Conservation (phyloP, 2,329 filamentous ascomycete species). For the Beauveria brongniartii region DNA sequence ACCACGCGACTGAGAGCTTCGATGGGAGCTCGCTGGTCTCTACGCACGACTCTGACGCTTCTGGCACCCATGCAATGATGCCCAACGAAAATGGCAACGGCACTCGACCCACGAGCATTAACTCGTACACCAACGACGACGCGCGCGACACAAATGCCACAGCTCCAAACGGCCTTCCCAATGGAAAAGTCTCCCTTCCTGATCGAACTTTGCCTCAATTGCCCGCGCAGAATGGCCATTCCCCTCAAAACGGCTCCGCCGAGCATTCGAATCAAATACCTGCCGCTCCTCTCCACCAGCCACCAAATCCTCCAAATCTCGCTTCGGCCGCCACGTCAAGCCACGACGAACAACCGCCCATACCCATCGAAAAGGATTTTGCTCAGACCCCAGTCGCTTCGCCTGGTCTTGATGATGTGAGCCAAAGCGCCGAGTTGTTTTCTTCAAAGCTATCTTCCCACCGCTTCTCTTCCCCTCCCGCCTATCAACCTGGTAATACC, state of each 20-base stretch:
- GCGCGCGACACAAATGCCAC: constrained; percentile 9
- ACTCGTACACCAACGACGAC: constrained; percentile 45
- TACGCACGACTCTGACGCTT: constrained; percentile 43
- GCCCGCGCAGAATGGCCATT: not conserved
- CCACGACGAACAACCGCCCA: not conserved
- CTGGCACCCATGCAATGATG: constrained; percentile 34
- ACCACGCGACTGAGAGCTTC: constrained; percentile 43
- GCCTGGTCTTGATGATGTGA: constrained; percentile 21
- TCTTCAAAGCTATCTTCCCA: constrained; percentile 6
- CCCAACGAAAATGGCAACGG: constrained; percentile 34
- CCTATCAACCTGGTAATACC: constrained; percentile 34
- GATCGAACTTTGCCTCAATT: not conserved
- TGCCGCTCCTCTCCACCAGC: not conserved
- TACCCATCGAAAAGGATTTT: constrained; percentile 1
- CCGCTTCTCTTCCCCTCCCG: constrained; percentile 12
- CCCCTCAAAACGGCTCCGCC: constrained; percentile 18
- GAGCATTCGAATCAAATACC: constrained; percentile 6
- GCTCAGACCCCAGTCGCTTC: not conserved
- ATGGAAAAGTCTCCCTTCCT: constrained; percentile 11
- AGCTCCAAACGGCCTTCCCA: constrained; percentile 1
- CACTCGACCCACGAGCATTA: constrained; percentile 45
- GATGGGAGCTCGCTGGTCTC: constrained; percentile 48
- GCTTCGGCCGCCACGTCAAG: not conserved
- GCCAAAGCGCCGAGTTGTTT: constrained; percentile 15
- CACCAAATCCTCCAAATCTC: not conserved